Evolutionary conservation across 805 yeast species (phyloP).

Genomic region (Lachancea sp.): DNA sequence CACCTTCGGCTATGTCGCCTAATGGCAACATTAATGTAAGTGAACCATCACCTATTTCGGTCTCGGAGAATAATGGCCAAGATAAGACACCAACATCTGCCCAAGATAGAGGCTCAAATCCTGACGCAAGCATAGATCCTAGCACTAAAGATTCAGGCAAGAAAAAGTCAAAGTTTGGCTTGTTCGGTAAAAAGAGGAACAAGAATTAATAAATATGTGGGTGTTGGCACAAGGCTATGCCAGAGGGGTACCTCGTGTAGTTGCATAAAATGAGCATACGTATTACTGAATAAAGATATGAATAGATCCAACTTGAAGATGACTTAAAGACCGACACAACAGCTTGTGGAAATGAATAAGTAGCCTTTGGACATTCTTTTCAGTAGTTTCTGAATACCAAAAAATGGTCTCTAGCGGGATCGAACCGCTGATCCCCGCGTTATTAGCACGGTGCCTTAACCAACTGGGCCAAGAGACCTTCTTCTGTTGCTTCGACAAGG

Average conservation of each 20-base stretch:
- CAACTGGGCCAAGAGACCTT: constrained; percentile 20
- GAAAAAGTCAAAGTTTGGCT: constrained; percentile 28
- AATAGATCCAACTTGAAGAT: too few relatives aligned
- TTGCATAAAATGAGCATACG: too few relatives aligned
- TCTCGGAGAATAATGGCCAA: constrained; percentile 7
- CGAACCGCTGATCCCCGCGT: constrained; percentile 24
- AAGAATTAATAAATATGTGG: constrained; percentile 8
- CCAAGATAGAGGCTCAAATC: constrained; percentile 2
- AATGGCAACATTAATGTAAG: constrained; percentile 8
- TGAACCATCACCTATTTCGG: constrained; percentile 14
- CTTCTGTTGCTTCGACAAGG: too few relatives aligned
- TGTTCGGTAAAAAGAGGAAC: constrained; percentile 25
- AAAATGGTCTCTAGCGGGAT: constrained; percentile 20
- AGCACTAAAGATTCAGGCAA: constrained; percentile 11
- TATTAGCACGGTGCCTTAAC: constrained; percentile 23
- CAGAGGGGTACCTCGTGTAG: constrained; percentile 1
- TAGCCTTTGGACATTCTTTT: neutral
- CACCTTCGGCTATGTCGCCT: constrained; percentile 12
- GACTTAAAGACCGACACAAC: too few relatives aligned
- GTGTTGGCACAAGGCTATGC: neutral
- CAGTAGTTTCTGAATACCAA: neutral
- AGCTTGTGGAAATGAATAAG: neutral
- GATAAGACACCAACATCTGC: constrained; percentile 4
- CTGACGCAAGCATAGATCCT: neutral
- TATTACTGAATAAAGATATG: neutral